Evolutionary conservation across 164 flowering plant species (phyloP).

Genomic region (Brasenia schreberi): DNA sequence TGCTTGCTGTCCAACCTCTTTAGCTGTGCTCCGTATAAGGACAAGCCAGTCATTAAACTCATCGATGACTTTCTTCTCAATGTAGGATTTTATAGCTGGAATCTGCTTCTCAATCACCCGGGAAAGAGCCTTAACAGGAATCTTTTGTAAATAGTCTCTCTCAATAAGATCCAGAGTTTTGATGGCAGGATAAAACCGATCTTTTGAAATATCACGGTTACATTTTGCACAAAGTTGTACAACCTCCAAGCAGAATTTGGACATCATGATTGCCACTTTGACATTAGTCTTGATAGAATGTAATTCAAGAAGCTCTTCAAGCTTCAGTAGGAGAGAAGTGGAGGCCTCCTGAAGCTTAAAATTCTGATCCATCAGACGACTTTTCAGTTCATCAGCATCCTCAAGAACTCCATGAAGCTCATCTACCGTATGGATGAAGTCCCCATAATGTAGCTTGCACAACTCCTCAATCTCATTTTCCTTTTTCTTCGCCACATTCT

Average conservation of each 20-base stretch:
- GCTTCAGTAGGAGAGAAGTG: conserved; percentile 44
- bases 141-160: conserved; percentile 35
- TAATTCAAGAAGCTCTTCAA: conserved; percentile 75
- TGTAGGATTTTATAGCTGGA: conserved; percentile 54
- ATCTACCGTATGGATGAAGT: conserved; percentile 84
- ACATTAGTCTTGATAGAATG: conserved; percentile 64
- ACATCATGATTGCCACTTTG: conserved; percentile 61
- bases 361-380: conserved; percentile 62
- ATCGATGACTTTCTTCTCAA: conserved; percentile 55
- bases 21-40: conserved; percentile 62
- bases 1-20: conserved; percentile 77
- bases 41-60: conserved; percentile 89
- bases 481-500: conserved; percentile 59
- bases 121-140: conserved; percentile 44
- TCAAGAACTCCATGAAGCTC: conserved; percentile 90
- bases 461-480: conserved; percentile 93
- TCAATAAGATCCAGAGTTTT: conserved; percentile 70
- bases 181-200: conserved; percentile 72
- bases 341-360: conserved; percentile 72
- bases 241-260: conserved; percentile 42
- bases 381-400: conserved; percentile 87
- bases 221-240: conserved; percentile 67
- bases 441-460: conserved; percentile 87
- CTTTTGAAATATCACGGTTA: conserved; percentile 55
- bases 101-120: conserved; percentile 45